Base-by-base conservation (phyloP, 2,329 filamentous ascomycete genomes). In the Penicillium brasilianum region DNA sequence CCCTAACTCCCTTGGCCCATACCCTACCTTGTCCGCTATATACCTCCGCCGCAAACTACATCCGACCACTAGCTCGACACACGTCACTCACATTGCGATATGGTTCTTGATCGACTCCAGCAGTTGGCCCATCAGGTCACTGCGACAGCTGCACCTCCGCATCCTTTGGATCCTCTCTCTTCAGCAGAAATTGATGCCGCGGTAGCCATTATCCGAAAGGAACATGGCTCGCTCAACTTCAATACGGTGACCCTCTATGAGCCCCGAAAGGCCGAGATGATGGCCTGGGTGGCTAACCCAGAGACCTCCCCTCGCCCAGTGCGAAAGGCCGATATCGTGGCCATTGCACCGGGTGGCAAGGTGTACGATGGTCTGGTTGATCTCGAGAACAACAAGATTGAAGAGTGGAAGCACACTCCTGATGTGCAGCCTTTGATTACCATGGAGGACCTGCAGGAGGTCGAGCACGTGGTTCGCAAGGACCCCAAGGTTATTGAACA, bases 401-500 rank as follows among this genome's bases (percentile, higher is more conserved):
- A 88, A 9, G 84, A 86, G 66, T 97, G 93, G 92, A 87, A 90
- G 73, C 80, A 87, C 62, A 84, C 91, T 1, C 86, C 90, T 4
- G 90, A 89, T 25, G 87, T 92, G 14, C 93, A 97, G 76, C 93
- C 93, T 30, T 85, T 97, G 75, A 96, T 97, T 73, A 96, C 92
- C 0, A 92, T 96, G 86, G 93, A 97, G 73, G 93, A 97, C 75
- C 83, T 97, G 37, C 86, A 92, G 69, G 84, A 87, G 58, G 93
- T 96, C 1, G 93, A 97, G 78, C 83, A 85, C 59, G 79, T 93
- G 49, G 86, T 88, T 61, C 87, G 93, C 66, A 88, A 87, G 69
- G 92, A 97, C 72, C 87, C 91, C 14, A 90, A 90, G 70, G 92
- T 97, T 62, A 95, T 97, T 67, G 92, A 97, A 77, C 93, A 97